phyloP scores from a whole-genome alignment of 257 asterid species.

The Rauvolfia tetraphylla region DNA sequence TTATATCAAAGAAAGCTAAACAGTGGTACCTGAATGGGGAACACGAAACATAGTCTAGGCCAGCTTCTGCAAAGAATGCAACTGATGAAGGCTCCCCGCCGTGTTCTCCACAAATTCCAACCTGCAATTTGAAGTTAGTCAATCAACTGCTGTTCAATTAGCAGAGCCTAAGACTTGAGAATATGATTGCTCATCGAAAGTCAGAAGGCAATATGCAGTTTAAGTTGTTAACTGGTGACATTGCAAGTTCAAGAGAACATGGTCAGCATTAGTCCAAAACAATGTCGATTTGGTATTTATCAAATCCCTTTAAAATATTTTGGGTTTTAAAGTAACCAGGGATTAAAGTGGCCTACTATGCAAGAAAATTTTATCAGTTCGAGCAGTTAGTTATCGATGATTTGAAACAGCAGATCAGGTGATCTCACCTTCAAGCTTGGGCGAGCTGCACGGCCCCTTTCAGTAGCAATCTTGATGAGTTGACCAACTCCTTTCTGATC shows the following conservation, averaged over 20 bases:
- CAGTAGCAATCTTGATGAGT: conserved; percentile 86
- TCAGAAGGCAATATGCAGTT: not conserved
- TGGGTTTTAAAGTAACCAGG: not conserved
- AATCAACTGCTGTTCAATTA: not conserved
- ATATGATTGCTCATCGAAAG: not conserved
- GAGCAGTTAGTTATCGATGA: not conserved
- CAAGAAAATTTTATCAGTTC: not conserved
- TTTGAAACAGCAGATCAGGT: not conserved
- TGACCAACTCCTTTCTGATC: conserved; percentile 97
- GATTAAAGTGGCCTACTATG: not conserved
- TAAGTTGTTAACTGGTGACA: not conserved
- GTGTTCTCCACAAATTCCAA: conserved; percentile 94
- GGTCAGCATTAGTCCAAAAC: no score
- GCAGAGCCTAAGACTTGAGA: not conserved
- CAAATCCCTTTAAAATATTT: not conserved
- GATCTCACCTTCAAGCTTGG: conserved; percentile 79
- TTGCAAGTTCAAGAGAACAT: not conserved
- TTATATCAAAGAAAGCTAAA: not conserved
- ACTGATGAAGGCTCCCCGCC: conserved; percentile 98
- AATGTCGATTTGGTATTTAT: not conserved
- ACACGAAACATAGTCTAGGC: conserved; percentile 92
- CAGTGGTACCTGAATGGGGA: conserved; percentile 80
- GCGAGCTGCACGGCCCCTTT: conserved; percentile 83
- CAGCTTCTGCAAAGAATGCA: conserved; percentile 83
- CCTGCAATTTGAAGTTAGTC: conserved; percentile 31